phyloP scores from a whole-genome alignment of 2,329 filamentous ascomycete genomes.

The Fusarium agapanthi region DNA sequence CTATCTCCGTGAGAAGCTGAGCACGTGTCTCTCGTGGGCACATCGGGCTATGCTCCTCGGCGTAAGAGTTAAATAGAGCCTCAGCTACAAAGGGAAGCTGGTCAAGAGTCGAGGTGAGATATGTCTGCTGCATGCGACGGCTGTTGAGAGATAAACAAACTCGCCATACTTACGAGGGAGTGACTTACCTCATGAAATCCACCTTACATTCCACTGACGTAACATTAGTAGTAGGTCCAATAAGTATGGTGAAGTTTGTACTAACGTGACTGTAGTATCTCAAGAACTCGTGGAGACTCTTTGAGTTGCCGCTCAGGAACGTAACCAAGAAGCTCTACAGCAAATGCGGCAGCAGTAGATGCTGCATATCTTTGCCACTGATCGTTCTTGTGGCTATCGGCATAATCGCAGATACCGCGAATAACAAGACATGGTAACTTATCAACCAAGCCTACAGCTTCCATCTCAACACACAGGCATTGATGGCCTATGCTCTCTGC shows the following conservation, averaged over 20 bases:
- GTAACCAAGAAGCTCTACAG: neutral
- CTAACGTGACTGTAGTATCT: neutral
- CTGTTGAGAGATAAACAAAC: neutral
- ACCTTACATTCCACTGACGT: fast-evolving
- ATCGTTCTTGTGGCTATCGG: neutral
- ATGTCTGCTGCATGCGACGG: fast-evolving
- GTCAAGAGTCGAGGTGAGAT: fast-evolving
- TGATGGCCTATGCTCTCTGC: neutral
- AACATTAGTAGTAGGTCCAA: fast-evolving
- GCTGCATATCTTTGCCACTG: neutral
- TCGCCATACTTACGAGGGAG: fast-evolving
- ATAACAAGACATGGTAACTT: neutral
- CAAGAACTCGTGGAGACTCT: conserved; percentile 67
- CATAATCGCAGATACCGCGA: neutral
- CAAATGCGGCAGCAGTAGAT: neutral
- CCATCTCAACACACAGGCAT: neutral
- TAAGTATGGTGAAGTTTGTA: neutral
- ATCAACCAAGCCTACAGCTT: neutral
- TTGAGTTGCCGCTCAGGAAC: conserved; percentile 55
- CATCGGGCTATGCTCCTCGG: conserved; percentile 43
- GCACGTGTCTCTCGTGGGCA: conserved; percentile 47
- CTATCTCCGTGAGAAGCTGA: conserved; percentile 40
- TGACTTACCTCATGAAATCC: neutral
- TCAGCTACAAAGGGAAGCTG: neutral
- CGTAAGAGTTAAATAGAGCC: conserved; percentile 48